phyloP scores from a whole-genome alignment of 805 yeast genomes.

The Cyberlindnera maritima region DNA sequence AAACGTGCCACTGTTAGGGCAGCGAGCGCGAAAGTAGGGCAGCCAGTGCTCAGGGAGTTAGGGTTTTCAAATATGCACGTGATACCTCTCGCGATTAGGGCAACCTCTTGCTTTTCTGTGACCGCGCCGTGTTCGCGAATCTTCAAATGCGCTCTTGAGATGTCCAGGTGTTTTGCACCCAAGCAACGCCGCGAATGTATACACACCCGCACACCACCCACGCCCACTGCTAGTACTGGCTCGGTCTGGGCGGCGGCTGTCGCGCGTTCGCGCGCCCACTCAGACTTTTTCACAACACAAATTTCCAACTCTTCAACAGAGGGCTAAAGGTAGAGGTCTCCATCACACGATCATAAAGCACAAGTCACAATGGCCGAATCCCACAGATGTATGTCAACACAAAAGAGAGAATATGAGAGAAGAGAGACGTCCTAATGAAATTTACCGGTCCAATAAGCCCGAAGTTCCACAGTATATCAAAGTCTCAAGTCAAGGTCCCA shows the following conservation, averaged over 20 bases:
- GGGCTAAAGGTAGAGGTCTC: neutral
- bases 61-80: conserved; percentile 1
- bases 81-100: neutral
- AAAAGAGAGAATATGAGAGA: conserved; percentile 1
- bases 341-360: conserved; percentile 16
- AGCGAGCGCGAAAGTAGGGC: conserved; percentile 1
- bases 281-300: conserved; percentile 16
- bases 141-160: neutral
- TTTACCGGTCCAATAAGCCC: neutral
- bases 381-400: conserved; percentile 84
- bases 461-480: neutral
- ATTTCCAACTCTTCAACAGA: conserved; percentile 17
- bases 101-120: neutral
- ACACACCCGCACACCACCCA: conserved; percentile 6
- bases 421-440: neutral
- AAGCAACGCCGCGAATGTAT: neutral
- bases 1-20: conserved; percentile 5
- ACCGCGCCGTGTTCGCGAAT: neutral
- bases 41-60: neutral
- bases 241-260: neutral
- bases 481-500: neutral
- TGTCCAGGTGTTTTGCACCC: conserved; percentile 1
- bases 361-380: conserved; percentile 78
- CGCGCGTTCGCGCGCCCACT: conserved; percentile 15
- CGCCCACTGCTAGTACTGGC: neutral